A percentile compares a stretch with the other conserved stretches of the same genome.
phyloP scores from a whole-genome alignment of 1,139 yeast species.

The Protomyces inundatus region DNA sequence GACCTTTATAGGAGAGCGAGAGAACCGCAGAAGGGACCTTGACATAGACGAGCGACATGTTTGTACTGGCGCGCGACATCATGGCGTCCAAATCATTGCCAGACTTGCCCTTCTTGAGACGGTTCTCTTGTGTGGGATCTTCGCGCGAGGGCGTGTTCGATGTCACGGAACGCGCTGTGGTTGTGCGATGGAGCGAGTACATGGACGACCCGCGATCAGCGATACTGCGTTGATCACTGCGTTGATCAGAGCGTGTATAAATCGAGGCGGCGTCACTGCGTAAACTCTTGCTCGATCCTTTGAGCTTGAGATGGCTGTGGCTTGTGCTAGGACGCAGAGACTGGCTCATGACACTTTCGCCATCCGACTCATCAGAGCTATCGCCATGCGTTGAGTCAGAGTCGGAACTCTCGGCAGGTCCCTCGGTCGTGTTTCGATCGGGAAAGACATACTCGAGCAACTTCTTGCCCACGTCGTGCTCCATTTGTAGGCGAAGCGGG shows the following conservation, averaged over 20 bases:
- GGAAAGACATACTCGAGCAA: constrained; percentile 66
- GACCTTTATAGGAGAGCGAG: constrained; percentile 70
- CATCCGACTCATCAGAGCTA: not conserved
- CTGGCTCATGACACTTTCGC: not conserved
- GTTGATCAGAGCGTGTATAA: not conserved
- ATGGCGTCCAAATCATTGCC: constrained; percentile 50
- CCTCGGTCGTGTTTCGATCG: constrained; percentile 34
- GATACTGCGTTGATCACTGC: not conserved
- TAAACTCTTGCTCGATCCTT: not conserved
- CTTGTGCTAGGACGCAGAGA: constrained; percentile 5
- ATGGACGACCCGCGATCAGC: not conserved
- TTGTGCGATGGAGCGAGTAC: not conserved
- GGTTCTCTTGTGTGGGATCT: not conserved
- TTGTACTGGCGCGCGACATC: constrained; percentile 61
- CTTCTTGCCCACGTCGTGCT: constrained; percentile 58
- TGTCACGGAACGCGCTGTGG: not conserved
- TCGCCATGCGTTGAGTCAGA: not conserved
- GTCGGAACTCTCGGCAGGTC: not conserved
- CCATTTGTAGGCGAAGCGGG: constrained; percentile 70
- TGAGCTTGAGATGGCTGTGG: not conserved
- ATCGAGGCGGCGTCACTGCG: not conserved
- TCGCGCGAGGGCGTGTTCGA: not conserved
- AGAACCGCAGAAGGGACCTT: constrained; percentile 52
- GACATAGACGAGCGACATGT: constrained; percentile 58
- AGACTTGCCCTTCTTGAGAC: not conserved